A percentile compares a stretch with the other conserved stretches of the same genome.
phyloP scores from a whole-genome alignment of 371 early-diverging fungal species.

The Mortierella sp. region DNA sequence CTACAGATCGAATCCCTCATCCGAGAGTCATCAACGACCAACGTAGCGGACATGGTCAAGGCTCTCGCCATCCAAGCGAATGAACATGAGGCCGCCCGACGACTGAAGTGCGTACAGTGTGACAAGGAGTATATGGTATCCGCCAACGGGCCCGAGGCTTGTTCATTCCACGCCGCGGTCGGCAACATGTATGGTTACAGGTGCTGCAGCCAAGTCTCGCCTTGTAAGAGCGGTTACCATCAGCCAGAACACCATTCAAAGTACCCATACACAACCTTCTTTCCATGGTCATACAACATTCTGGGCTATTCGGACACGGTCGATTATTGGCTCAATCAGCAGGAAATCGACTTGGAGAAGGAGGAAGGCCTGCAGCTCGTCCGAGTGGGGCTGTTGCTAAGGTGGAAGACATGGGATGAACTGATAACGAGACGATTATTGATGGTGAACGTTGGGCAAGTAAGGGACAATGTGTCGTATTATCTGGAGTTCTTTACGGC shows the following conservation, averaged over 20 bases:
- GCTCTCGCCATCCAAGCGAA: slow-evolving; percentile 28
- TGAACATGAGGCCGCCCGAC: slow-evolving; percentile 38
- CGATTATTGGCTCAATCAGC: slow-evolving; percentile 29
- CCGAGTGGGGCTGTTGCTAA: slow-evolving; percentile 29
- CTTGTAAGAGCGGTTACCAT: slow-evolving; percentile 53
- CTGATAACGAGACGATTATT: slow-evolving; percentile 16
- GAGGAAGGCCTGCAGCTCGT: slow-evolving; percentile 20
- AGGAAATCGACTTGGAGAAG: slow-evolving; percentile 27
- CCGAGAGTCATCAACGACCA: slow-evolving; percentile 38
- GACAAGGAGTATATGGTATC: slow-evolving; percentile 43
- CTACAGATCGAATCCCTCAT: slow-evolving; percentile 36
- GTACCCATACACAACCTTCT: slow-evolving; percentile 49
- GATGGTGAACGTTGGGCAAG: slow-evolving; percentile 40
- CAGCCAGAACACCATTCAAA: slow-evolving; percentile 55
- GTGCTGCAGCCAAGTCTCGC: slow-evolving; percentile 48
- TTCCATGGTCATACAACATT: slow-evolving; percentile 32
- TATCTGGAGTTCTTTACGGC: slow-evolving; percentile 27
- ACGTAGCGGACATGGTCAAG: slow-evolving; percentile 45
- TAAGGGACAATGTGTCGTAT: slow-evolving; percentile 15
- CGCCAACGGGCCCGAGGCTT: slow-evolving; percentile 54
- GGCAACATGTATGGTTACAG: slow-evolving; percentile 28
- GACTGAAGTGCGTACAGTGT: slow-evolving; percentile 57
- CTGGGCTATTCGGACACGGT: slow-evolving; percentile 40
- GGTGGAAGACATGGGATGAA: slow-evolving; percentile 27
- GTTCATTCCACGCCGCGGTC: slow-evolving; percentile 53